Base-by-base conservation (phyloP, 352 stramenopile species). In the Phytophthora vignae region DNA sequence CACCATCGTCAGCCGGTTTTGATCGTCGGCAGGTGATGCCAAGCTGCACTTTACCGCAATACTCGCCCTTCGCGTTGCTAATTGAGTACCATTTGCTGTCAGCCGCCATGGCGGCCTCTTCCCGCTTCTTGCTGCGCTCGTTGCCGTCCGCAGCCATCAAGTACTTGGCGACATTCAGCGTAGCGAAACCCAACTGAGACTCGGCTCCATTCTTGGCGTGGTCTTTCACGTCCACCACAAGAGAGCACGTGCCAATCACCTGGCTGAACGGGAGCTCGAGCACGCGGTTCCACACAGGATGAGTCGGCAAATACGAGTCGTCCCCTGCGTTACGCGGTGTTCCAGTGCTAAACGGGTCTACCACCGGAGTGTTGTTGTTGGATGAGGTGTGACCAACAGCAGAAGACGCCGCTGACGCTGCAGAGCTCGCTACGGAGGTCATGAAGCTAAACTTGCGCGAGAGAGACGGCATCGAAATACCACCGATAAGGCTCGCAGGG, bases 41-140 rank as follows among this genome's bases (percentile, higher is more conserved):
- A 1, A 96, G 60, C 69, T 93, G 87, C 15, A 96, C 78, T 61
- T 94, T 94, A 22, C 90, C 90, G 36, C 90, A 96, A 71, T 95
- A 96, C 60, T 96, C 90, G 12, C 90, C 90, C 69, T 94, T 95
- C 1, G 72, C 72, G 49, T 94, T 96, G 61, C 90, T 94, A 25
- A 96, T 81, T 3, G 90, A 95, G 74, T 94, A 94, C 90, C 90
- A 96, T 31, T 90, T 85, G 44, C 79, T 83, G 60, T 94, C 85
- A 11, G 84, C 78, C n/a, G 80, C 81, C 72, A 93, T 91, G 8
- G 87, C 83, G 3, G 75, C 74, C 21, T 96, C 87, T 70, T 96
- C 90, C 42, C 91, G 69, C 44, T 70, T 71, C 9, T 78, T 79
- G 5, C 67, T 77, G 10, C 75, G 75, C 27, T 81, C 75, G 42